These are phyloP conservation scores for Aspergillus incahuasiensis DNA, from an alignment of 495 filamentous ascomycete species.

Conservation along the genomic window DNA sequence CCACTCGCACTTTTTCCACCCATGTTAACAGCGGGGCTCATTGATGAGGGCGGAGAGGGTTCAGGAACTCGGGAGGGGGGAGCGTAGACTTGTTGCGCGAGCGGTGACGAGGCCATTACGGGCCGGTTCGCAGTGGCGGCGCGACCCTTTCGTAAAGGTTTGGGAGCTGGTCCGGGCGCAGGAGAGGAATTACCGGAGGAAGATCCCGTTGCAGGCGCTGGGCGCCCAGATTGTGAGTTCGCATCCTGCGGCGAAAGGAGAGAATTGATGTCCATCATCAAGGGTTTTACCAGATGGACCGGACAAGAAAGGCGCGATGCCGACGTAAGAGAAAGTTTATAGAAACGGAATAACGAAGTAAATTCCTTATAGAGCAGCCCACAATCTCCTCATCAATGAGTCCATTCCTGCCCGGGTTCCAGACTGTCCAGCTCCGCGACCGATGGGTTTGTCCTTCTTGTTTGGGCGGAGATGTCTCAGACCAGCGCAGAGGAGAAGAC, in stretches of 20 bases:
- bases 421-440: constrained; percentile 19
- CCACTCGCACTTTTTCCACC: constrained; percentile 33
- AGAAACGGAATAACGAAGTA: constrained; percentile 16
- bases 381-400: constrained; percentile 35
- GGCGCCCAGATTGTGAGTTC: constrained; percentile 44
- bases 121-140: constrained; percentile 30
- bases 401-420: constrained; percentile 41
- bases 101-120: constrained; percentile 39
- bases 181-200: constrained; percentile 26
- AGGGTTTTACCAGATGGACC: constrained; percentile 2
- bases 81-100: constrained; percentile 39
- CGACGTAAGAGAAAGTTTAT: constrained; percentile 14
- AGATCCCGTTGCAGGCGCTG: constrained; percentile 35
- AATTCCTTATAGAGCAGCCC: constrained; percentile 30
- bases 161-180: constrained; percentile 28
- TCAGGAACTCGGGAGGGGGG: constrained; percentile 31
- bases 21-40: constrained; percentile 22
- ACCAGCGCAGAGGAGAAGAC: neutral
- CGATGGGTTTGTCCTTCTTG: neutral
- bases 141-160: constrained; percentile 33
- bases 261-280: constrained; percentile 66
- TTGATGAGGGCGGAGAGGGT: constrained; percentile 26
- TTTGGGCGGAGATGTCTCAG: neutral
- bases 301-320: constrained; percentile 10
- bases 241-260: constrained; percentile 66